Evolutionary conservation across 2,329 filamentous ascomycete species (phyloP).

Genomic region (Tolypocladium album): DNA sequence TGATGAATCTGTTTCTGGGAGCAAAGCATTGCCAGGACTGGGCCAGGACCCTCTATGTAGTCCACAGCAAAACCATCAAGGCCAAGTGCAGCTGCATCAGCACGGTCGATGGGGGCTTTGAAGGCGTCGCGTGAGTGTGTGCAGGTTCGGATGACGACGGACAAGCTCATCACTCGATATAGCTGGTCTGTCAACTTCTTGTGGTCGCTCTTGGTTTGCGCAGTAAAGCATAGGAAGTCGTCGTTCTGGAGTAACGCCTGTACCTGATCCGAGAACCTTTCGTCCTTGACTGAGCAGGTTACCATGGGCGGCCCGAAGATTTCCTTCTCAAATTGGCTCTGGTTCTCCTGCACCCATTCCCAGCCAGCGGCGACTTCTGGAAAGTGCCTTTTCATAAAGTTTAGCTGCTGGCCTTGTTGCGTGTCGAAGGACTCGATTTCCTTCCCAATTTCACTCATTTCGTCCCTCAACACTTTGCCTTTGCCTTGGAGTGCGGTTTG

Average conservation of each 20-base stretch:
- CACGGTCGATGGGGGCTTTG: constrained; percentile 37
- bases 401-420: constrained; percentile 62
- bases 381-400: constrained; percentile 49
- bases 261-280: constrained; percentile 47
- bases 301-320: constrained; percentile 76
- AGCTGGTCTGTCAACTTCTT: constrained; percentile 58
- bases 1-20: constrained; percentile 57
- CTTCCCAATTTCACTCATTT: constrained; percentile 26
- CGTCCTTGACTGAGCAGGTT: constrained; percentile 68
- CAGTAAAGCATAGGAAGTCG: constrained; percentile 60
- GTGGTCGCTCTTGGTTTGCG: constrained; percentile 67
- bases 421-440: constrained; percentile 57
- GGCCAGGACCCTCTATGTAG: constrained; percentile 66
- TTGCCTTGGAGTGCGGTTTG: constrained; percentile 29
- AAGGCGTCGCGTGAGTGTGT: constrained; percentile 43
- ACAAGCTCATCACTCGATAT: constrained; percentile 51
- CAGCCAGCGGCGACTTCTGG: constrained; percentile 60
- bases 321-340: constrained; percentile 56
- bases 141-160: constrained; percentile 61
- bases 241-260: constrained; percentile 39
- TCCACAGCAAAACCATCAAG: constrained; percentile 76
- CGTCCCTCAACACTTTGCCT: constrained; percentile 27
- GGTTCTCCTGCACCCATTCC: constrained; percentile 72
- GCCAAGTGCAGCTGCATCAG: constrained; percentile 48
- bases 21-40: constrained; percentile 83